These are phyloP conservation scores for Ophiognomonia clavigignenti-juglandacearum DNA, from an alignment of 2,329 filamentous ascomycete species.

Conservation along the genomic window DNA sequence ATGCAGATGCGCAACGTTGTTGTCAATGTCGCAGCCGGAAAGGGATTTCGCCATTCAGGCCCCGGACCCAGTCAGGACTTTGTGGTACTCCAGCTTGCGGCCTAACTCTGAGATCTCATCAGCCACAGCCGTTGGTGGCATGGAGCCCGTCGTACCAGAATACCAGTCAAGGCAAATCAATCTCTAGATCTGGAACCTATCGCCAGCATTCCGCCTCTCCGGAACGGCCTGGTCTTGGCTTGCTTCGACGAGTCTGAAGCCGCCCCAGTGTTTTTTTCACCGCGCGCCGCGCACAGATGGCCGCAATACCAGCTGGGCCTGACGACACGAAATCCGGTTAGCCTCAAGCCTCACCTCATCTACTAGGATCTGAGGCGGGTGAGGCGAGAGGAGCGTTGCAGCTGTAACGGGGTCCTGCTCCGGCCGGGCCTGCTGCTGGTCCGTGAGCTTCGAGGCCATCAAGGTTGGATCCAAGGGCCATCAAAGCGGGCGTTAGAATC, in stretches of 20 bases:
- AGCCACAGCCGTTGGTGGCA: not conserved
- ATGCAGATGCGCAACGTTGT: no score
- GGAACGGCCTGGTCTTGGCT: no score
- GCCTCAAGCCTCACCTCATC: constrained; percentile 6
- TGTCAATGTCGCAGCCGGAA: no score
- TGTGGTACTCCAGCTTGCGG: not conserved
- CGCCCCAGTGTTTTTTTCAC: constrained; percentile 10
- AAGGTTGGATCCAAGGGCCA: not conserved
- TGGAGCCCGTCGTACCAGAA: not conserved
- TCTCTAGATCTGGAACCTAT: not conserved
- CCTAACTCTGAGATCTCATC: not conserved
- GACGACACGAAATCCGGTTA: constrained; percentile 7
- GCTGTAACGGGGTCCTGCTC: constrained; percentile 6
- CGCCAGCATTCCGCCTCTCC: not conserved
- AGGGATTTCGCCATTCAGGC: no score
- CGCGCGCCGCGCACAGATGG: no score
- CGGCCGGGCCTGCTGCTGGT: not conserved
- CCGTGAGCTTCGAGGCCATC: not conserved
- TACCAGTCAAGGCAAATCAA: not conserved
- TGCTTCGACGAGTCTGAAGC: not conserved
- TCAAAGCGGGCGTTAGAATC: not conserved
- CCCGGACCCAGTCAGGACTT: no score
- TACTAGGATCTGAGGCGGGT: constrained; percentile 15
- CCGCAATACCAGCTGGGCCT: no score
- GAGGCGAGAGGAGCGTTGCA: constrained; percentile 15